Evolutionary conservation across 169 alveolate genomes (phyloP).

Genomic region (Cryptosporidium xiaoi): DNA sequence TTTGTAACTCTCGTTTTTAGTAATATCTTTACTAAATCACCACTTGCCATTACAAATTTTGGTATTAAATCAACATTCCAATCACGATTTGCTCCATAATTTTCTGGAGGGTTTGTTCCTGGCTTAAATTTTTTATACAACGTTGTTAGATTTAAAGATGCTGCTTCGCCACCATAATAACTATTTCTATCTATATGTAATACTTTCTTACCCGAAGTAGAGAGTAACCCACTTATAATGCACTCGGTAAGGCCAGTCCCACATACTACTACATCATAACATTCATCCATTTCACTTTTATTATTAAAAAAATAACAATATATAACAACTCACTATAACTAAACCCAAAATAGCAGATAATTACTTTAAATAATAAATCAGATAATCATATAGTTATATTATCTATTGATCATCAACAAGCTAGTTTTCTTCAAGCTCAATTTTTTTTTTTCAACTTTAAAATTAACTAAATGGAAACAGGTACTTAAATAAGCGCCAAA

Average conservation of each 20-base stretch:
- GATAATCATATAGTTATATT: no score
- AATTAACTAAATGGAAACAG: no score
- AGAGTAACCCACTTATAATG: constrained; percentile 95
- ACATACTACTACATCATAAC: constrained; percentile 88
- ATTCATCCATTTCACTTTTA: constrained; percentile 33
- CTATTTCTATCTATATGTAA: constrained; percentile 95
- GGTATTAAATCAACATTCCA: constrained; percentile 99
- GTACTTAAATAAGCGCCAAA: no score
- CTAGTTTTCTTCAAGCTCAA: no score
- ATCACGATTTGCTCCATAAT: constrained; percentile 95
- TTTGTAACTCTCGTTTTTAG: constrained; percentile 94
- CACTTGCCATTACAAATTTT: constrained; percentile 97
- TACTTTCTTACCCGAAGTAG: constrained; percentile 93
- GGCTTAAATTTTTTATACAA: constrained; percentile 93
- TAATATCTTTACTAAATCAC: constrained; percentile 95
- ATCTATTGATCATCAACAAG: no score
- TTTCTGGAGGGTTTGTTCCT: constrained; percentile 88
- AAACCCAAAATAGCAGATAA: no score
- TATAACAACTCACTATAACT: no score
- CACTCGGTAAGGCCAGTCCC: constrained; percentile 99
- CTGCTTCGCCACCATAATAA: constrained; percentile 98
- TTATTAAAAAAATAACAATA: no score
- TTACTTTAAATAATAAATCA: no score
- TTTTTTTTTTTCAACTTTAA: no score
- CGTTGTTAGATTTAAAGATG: constrained; percentile 96